Evolutionary conservation across 2,329 filamentous ascomycete genomes (phyloP).

Genomic region (Neopestalotiopsis rosae): DNA sequence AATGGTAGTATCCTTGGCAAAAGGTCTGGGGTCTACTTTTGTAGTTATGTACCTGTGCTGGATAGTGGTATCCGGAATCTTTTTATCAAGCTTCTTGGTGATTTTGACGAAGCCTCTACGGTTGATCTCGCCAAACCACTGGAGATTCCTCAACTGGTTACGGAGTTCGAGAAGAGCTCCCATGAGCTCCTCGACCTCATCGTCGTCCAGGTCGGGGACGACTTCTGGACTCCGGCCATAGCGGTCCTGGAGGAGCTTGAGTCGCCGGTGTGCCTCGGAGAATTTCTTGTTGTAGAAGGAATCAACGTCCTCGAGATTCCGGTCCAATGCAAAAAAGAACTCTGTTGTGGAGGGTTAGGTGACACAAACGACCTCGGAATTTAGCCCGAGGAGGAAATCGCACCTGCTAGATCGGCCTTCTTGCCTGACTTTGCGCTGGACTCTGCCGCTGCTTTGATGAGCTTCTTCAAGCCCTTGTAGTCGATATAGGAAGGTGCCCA

Average conservation of each 20-base stretch:
- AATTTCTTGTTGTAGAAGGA: conserved; percentile 97
- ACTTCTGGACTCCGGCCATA: conserved; percentile 78
- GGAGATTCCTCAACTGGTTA: conserved; percentile 84
- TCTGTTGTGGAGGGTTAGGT: conserved; percentile 62
- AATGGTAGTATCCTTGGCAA: conserved; percentile 73
- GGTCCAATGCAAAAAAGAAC: conserved; percentile 96
- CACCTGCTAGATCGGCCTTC: conserved; percentile 89
- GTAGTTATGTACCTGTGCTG: conserved; percentile 88
- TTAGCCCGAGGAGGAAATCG: conserved; percentile 47
- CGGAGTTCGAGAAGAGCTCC: conserved; percentile 88
- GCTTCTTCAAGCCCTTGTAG: conserved; percentile 92
- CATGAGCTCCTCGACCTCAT: conserved; percentile 91
- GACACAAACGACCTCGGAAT: conserved; percentile 37
- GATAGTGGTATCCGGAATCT: conserved; percentile 75
- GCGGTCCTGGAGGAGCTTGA: conserved; percentile 85
- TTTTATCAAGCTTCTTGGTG: conserved; percentile 98
- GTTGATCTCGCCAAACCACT: conserved; percentile 99
- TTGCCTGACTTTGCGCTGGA: conserved; percentile 69
- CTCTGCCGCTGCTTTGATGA: conserved; percentile 80
- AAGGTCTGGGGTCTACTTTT: conserved; percentile 87
- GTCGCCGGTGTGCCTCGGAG: conserved; percentile 79
- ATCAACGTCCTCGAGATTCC: conserved; percentile 96
- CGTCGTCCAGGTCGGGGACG: conserved; percentile 76
- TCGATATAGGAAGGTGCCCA: conserved; percentile 87
- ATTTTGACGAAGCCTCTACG: conserved; percentile 96